A percentile compares a stretch with the other conserved stretches of the same genome.
Evolutionary conservation across 805 yeast genomes (phyloP).

Genomic region (Cyberlindnera mrakii): DNA sequence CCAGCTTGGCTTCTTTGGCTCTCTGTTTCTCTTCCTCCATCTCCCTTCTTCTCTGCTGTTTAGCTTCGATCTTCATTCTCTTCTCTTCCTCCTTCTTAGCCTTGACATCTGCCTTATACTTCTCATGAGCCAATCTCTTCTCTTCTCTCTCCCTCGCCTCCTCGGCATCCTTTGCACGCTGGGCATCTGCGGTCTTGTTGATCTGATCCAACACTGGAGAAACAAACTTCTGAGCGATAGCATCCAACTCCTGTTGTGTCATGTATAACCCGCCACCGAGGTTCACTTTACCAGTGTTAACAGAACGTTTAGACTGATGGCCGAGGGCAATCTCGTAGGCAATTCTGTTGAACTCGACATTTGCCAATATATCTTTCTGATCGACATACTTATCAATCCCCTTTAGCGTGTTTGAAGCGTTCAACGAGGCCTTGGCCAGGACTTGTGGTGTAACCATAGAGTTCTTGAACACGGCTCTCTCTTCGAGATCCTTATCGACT

Average conservation of each 20-base stretch:
- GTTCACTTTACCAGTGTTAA: slow-evolving; percentile 49
- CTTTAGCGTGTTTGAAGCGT: slow-evolving; percentile 37
- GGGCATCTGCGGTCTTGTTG: slow-evolving; percentile 59
- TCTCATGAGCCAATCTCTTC: slow-evolving; percentile 33
- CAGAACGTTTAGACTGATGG: slow-evolving; percentile 50
- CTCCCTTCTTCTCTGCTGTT: slow-evolving; percentile 28
- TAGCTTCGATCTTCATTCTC: slow-evolving; percentile 42
- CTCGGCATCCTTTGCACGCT: slow-evolving; percentile 53
- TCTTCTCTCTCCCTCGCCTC: slow-evolving; percentile 30
- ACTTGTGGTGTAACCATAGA: slow-evolving; percentile 37
- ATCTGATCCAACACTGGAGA: slow-evolving; percentile 78
- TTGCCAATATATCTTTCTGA: slow-evolving; percentile 33
- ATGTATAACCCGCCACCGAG: slow-evolving; percentile 87
- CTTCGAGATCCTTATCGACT: slow-evolving; percentile 39
- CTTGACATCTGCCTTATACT: slow-evolving; percentile 34
- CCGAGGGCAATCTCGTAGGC: slow-evolving; percentile 77
- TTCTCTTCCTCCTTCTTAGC: slow-evolving; percentile 36
- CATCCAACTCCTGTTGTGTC: slow-evolving; percentile 68
- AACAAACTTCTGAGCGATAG: slow-evolving; percentile 73
- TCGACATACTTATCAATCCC: slow-evolving; percentile 36
- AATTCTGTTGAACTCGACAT: slow-evolving; percentile 56
- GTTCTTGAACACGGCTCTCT: slow-evolving; percentile 28
- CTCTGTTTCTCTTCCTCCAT: slow-evolving; percentile 30
- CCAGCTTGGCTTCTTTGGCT: slow-evolving; percentile 25
- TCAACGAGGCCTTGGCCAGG: slow-evolving; percentile 44